A percentile compares a stretch with the other conserved stretches of the same genome.
phyloP scores from a whole-genome alignment of 106 monocot species.

The Narthecium ossifragum region DNA sequence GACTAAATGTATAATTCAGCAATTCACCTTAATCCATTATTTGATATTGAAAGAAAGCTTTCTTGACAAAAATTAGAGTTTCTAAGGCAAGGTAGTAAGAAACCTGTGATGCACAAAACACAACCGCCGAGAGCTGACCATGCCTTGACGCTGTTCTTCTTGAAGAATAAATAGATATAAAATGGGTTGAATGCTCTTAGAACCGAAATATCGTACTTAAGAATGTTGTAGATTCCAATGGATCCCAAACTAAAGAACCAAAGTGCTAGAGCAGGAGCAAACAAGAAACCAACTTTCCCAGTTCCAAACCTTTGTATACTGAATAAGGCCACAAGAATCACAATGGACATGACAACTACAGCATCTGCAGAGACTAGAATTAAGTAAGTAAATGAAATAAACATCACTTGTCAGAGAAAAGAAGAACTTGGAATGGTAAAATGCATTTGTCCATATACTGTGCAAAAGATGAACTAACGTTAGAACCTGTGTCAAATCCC shows the following conservation, averaged over 20 bases:
- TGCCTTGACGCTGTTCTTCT: constrained; percentile 51
- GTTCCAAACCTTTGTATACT: constrained; percentile 91
- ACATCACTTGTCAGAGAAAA: constrained; percentile 5
- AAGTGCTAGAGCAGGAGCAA: constrained; percentile 71
- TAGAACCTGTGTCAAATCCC: constrained; percentile 61
- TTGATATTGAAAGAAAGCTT: no score
- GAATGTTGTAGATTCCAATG: constrained; percentile 73
- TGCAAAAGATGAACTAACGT: background rate
- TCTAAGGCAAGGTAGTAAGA: no score
- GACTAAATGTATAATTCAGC: no score
- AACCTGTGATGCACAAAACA: constrained; percentile 95
- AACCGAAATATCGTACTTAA: constrained; percentile 70
- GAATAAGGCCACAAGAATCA: constrained; percentile 65
- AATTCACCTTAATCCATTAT: no score
- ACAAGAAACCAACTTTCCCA: constrained; percentile 83
- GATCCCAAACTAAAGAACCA: constrained; percentile 87
- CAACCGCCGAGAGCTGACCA: constrained; percentile 94
- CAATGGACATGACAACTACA: constrained; percentile 60
- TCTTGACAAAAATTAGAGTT: no score
- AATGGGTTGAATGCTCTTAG: constrained; percentile 70
- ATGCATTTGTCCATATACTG: background rate
- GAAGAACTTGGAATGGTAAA: no score
- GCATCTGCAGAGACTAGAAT: constrained; percentile 50
- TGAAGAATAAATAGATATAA: constrained; percentile 81
- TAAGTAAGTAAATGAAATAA: no score